Base-by-base conservation (phyloP, 805 yeast genomes). In the Starmerella apis region DNA sequence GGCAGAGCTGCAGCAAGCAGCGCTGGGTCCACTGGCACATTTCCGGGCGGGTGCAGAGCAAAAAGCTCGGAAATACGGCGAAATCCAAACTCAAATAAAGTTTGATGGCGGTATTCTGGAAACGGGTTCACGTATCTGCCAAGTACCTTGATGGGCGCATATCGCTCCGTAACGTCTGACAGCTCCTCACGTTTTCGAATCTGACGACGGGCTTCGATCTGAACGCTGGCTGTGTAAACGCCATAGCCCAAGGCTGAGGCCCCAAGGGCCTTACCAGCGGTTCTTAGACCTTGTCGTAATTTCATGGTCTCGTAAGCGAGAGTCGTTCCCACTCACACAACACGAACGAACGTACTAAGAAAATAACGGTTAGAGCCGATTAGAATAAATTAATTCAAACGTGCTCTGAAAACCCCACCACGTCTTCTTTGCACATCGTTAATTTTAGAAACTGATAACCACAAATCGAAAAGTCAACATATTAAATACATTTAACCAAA, bases 111-210 rank as follows among this genome's bases (percentile, higher is more conserved):
- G 63, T 90, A 90, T 62, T 90, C 96, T 16, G 75, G 74, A 63
- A 90, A 90, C 2, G 97, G 97, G 60, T 90, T 90, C 51, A 86
- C 92, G 67, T 77, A 90, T 58, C 87, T 71, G 9, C 96, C 96
- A 14, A 58, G 49, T 8, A 60, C 38, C 43, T 46, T 46, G 48
- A 60, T 52, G 6, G 62, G 56, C 13, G 63, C 63, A 43, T 51
- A 60, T 32, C 48, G 45, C 35, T 33, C 35, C 16, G 52, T 50
- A 3, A 59, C 57, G 39, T 56, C 58, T 14, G 42, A 47, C 19
- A 47, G 19, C 18, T 49, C 44, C 30, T 51, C 50, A 7, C 61
- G 56, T 20, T 44, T 35, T 9, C 37, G 28, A n/a, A 59, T 59
- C 46, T 54, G 51, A 4, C 49, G 46, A 11, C 36, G 20, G 2